Evolutionary conservation across 768 basidiomycete genomes (phyloP).

Genomic region (Trametes cinnabarina): DNA sequence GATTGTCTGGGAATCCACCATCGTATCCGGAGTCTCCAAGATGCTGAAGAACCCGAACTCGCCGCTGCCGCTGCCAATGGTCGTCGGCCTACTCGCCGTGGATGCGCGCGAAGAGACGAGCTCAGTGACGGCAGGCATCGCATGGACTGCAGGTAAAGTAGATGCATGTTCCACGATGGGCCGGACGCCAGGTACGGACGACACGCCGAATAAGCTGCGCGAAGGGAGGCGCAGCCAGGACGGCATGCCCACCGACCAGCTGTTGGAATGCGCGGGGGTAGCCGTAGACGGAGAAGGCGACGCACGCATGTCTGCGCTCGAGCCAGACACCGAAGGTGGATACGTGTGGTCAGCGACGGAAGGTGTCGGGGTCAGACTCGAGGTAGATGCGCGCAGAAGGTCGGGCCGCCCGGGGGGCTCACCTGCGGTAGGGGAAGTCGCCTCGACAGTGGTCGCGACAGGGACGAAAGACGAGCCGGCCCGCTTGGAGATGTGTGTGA

Average conservation of each 20-base stretch:
- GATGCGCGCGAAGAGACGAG: conserved; percentile 49
- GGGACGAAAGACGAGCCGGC: conserved; percentile 59
- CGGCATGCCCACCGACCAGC: conserved; percentile 53
- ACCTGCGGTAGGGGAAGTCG: conserved; percentile 16
- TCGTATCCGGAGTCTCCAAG: conserved; percentile 67
- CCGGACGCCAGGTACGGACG: conserved; percentile 2
- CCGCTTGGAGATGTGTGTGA: conserved; percentile 66
- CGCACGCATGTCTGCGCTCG: conserved; percentile 42
- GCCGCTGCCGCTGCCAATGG: conserved; percentile 30
- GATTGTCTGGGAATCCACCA: conserved; percentile 57
- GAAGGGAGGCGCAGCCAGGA: conserved; percentile 19
- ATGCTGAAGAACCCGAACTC: conserved; percentile 76
- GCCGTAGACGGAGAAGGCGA: conserved; percentile 37
- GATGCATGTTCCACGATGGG: conserved; percentile 20
- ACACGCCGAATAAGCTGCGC: conserved; percentile 25
- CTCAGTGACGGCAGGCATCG: conserved; percentile 50
- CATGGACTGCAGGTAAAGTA: conserved; percentile 26
- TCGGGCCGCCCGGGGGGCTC: conserved; percentile 27
- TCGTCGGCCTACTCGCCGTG: conserved; percentile 21
- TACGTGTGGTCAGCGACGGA: conserved; percentile 63
- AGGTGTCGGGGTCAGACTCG: conserved; percentile 18
- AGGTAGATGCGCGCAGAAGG: conserved; percentile 11
- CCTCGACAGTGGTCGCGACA: conserved; percentile 43
- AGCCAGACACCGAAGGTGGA: conserved; percentile 62
- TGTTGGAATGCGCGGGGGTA: conserved; percentile 32